Base-by-base conservation (phyloP, 129 eudicot genomes). In the Helianthus tuberosus region DNA sequence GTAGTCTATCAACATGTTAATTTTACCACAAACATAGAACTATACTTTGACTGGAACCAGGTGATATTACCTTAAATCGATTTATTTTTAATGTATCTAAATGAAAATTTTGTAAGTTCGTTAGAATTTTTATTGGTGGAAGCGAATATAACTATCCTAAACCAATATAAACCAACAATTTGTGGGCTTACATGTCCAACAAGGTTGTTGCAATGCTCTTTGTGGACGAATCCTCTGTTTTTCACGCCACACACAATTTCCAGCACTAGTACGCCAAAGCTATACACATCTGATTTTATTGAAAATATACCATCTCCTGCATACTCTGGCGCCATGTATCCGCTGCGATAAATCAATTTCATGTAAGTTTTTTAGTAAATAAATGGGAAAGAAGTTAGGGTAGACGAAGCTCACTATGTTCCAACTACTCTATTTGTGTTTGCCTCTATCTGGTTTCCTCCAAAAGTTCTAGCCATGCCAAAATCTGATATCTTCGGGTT, bases 321-420 rank as follows among this genome's bases (percentile, higher is more conserved):
- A 63, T 84, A 79, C 76, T 83, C 87, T 11, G 87, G 87, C 0
- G 87, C 62, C 88, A 76, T 80, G 75, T 80, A 76, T 9, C 87
- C 87, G 39, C 80, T 80, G 71, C 72, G 7, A 61, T 8, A n/a
- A 60, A 50, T 17, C 4, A 41, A 13, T 20, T 39, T 51, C 46
- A 3, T 16, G 36, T 41, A 8, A 63, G 7, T 13, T 6, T 11
- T 36, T 64, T 9, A 74, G 23, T 47, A 47, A 53, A 7, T 46
- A 15, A 51, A 46, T 25, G 4, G 11, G 6, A 23, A 53, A 2
- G 8, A 41, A 5, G 71, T 7, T 9, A 11, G 8, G 11, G 6
- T n/a, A 1, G 5, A 6, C 1, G 15, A 50, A 64, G 17, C 87
- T 79, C 68, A 83, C 87, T 69, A 83, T 75, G 84, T 83, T 65